Evolutionary conservation across 495 filamentous ascomycete genomes (phyloP).

Genomic region (Margaritispora aquatica): DNA sequence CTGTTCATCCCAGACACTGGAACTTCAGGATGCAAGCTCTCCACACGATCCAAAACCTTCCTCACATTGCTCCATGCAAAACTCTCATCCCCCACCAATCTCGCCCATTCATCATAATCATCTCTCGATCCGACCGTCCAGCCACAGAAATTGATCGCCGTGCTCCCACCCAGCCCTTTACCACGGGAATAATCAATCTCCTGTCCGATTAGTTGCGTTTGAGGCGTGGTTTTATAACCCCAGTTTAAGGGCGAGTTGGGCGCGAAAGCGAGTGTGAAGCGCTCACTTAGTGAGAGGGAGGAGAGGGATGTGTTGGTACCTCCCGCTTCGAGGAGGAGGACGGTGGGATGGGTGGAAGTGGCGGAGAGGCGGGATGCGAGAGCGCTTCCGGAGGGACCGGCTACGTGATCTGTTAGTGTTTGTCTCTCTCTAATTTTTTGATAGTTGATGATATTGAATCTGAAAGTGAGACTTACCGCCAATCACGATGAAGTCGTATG

Average conservation of each 20-base stretch:
- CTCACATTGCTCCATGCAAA: background rate
- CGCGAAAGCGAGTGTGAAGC: background rate
- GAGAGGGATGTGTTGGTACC: background rate
- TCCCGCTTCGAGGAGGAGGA: constrained; percentile 1
- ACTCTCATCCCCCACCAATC: background rate
- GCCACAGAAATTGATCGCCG: background rate
- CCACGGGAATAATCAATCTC: background rate
- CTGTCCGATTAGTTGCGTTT: background rate
- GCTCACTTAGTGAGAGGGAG: background rate
- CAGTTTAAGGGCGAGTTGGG: background rate
- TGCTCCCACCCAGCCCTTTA: background rate
- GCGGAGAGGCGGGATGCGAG: background rate
- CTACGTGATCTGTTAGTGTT: background rate
- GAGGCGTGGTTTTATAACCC: background rate
- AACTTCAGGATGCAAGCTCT: background rate
- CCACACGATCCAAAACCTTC: background rate
- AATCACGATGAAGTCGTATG: constrained; percentile 1
- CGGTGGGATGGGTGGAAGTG: background rate
- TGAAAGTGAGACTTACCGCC: background rate
- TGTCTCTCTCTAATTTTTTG: background rate
- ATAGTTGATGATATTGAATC: too few species aligned
- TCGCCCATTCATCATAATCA: constrained; percentile 1
- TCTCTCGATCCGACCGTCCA: background rate
- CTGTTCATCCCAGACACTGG: background rate
- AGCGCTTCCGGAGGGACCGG: background rate